These are phyloP conservation scores for Chrysoporthe austroafricana DNA, from an alignment of 2,329 filamentous ascomycete species.

Conservation along the genomic window DNA sequence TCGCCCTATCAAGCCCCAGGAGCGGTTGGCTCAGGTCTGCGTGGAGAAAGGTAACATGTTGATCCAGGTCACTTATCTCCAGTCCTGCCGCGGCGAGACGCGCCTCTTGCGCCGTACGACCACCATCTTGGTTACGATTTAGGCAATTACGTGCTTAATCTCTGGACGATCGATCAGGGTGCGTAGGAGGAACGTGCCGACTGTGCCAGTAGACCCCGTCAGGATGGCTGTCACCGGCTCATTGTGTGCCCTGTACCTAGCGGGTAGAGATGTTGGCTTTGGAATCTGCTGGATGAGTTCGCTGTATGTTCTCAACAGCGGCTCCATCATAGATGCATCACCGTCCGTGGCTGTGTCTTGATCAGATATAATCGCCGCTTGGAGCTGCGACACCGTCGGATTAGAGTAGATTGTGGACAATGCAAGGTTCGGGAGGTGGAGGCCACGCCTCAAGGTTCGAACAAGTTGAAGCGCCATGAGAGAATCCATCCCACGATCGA, in stretches of 20 bases:
- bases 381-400: conserved; percentile 5
- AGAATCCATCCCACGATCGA: conserved; percentile 31
- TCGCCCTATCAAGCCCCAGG: background rate
- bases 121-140: conserved; percentile 14
- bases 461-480: conserved; percentile 32
- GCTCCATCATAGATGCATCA: conserved; percentile 29
- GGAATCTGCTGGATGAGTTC: conserved; percentile 13
- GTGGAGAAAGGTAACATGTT: conserved; percentile 28
- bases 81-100: conserved; percentile 13
- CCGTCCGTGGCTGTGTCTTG: conserved; percentile 6
- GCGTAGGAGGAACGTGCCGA: conserved; percentile 15
- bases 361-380: background rate
- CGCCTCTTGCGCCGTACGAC: background rate
- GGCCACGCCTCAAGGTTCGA: conserved; percentile 7
- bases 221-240: conserved; percentile 11
- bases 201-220: conserved; percentile 37
- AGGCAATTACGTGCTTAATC: conserved; percentile 11
- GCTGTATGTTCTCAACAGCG: conserved; percentile 25
- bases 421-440: conserved; percentile 1
- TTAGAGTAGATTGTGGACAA: conserved; percentile 16
- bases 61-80: background rate
- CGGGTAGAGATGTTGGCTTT: background rate
- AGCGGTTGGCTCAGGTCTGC: background rate
- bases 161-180: conserved; percentile 15
- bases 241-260: background rate